phyloP scores from a whole-genome alignment of 1,284 basidiomycete genomes.

The Rhodofomes roseus region DNA sequence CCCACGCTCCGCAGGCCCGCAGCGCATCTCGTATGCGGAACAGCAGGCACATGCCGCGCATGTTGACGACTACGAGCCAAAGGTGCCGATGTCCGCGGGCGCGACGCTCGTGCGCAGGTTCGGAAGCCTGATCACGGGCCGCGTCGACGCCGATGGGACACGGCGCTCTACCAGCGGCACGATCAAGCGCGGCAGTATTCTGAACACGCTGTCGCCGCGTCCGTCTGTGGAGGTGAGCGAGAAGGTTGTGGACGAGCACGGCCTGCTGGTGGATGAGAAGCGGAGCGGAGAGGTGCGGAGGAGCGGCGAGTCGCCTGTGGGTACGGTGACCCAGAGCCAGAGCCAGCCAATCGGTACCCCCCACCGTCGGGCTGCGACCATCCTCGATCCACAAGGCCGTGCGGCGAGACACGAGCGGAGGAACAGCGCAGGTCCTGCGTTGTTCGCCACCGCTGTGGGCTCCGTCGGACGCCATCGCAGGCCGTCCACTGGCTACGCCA shows the following conservation, averaged over 20 bases:
- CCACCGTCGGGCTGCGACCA: conserved; percentile 69
- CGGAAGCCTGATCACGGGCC: conserved; percentile 51
- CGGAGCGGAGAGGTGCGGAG: conserved; percentile 13
- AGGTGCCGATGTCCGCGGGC: conserved; percentile 46
- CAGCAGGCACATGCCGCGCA: conserved; percentile 30
- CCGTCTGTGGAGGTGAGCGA: conserved; percentile 36
- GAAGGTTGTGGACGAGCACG: conserved; percentile 18
- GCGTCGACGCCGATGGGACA: conserved; percentile 43
- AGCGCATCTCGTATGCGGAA: conserved; percentile 47
- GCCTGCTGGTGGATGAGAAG: conserved; percentile 25
- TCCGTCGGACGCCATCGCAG: conserved; percentile 63
- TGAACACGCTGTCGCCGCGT: conserved; percentile 44
- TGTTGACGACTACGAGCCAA: conserved; percentile 28
- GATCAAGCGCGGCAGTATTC: conserved; percentile 47
- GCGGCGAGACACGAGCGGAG: conserved; percentile 67
- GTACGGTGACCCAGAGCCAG: conserved; percentile 40
- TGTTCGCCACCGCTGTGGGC: conserved; percentile 42
- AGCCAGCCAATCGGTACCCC: conserved; percentile 53
- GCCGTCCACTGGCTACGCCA: conserved; percentile 59
- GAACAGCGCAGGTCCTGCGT: conserved; percentile 67
- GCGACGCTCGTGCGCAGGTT: conserved; percentile 73
- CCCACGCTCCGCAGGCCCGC: conserved; percentile 58
- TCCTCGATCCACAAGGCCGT: conserved; percentile 62
- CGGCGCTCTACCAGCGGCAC: conserved; percentile 32
- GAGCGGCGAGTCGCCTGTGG: conserved; percentile 27